phyloP scores from a whole-genome alignment of 2,329 filamentous ascomycete genomes.

The Didymella arachidicola region DNA sequence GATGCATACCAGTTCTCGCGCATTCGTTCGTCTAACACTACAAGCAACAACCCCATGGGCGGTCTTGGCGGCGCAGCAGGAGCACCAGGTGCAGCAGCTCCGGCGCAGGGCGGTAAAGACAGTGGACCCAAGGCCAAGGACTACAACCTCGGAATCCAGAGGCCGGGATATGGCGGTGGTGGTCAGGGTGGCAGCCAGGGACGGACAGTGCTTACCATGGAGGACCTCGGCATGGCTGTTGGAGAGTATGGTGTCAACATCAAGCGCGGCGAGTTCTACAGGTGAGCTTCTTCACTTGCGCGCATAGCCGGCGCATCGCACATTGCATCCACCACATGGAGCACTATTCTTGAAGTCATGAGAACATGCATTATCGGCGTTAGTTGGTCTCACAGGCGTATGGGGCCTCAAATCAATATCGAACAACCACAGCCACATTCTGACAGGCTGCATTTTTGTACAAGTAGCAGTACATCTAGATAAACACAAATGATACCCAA shows the following conservation, averaged over 20 bases:
- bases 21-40: slow-evolving; percentile 91
- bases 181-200: slow-evolving; percentile 89
- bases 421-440: slow-evolving; percentile 2
- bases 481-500: slow-evolving; percentile 48
- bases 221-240: slow-evolving; percentile 97
- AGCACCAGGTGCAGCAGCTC: slow-evolving; percentile 65
- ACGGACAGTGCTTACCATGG: slow-evolving; percentile 95
- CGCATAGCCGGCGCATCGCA: background rate
- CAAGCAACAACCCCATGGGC: slow-evolving; percentile 89
- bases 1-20: slow-evolving; percentile 98
- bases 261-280: slow-evolving; percentile 96
- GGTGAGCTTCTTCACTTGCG: slow-evolving; percentile 58
- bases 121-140: slow-evolving; percentile 54
- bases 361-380: slow-evolving; percentile 40
- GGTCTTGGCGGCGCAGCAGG: slow-evolving; percentile 73
- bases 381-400: slow-evolving; percentile 34
- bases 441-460: slow-evolving; percentile 37
- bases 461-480: slow-evolving; percentile 45
- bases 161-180: slow-evolving; percentile 73
- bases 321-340: background rate
- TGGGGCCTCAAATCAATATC: slow-evolving; percentile 9
- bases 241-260: slow-evolving; percentile 98
- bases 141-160: slow-evolving; percentile 58
- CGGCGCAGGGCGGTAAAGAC: slow-evolving; percentile 60
- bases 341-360: slow-evolving; percentile 1